Conservation (phyloP, 2,329 filamentous ascomycete genomes). For the Xylariaceae sp. region DNA sequence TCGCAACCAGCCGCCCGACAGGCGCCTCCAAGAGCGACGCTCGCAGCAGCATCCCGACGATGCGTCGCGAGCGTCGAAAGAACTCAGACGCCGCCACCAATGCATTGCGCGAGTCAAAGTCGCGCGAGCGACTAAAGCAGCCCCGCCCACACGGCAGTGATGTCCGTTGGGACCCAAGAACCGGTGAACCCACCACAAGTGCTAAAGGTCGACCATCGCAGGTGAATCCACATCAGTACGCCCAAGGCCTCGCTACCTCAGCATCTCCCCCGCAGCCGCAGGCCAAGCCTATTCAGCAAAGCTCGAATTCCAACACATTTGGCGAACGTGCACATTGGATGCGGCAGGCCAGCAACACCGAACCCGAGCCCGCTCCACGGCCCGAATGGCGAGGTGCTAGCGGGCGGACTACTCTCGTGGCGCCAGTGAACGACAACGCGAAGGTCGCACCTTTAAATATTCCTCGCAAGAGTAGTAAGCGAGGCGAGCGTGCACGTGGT, state of each 20-base stretch:
- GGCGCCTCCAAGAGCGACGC: constrained; percentile 28
- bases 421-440: constrained; percentile 64
- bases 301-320: constrained; percentile 44
- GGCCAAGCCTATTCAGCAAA: constrained; percentile 31
- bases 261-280: constrained; percentile 36
- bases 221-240: constrained; percentile 57
- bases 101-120: constrained; percentile 44
- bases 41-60: constrained; percentile 52
- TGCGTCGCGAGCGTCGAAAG: constrained; percentile 55
- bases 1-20: constrained; percentile 23
- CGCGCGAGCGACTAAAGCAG: constrained; percentile 41
- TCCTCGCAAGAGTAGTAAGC: constrained; percentile 53
- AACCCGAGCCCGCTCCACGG: constrained; percentile 37
- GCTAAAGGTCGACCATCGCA: constrained; percentile 58
- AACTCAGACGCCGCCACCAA: constrained; percentile 44
- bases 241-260: constrained; percentile 40
- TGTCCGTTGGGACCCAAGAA: constrained; percentile 66
- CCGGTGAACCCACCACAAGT: constrained; percentile 65
- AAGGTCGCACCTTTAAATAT: constrained; percentile 60
- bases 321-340: constrained; percentile 50
- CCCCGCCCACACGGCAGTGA: constrained; percentile 41
- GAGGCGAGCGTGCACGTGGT: constrained; percentile 33
- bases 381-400: constrained; percentile 75
- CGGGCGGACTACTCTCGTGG: constrained; percentile 66
- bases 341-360: constrained; percentile 37